A percentile compares a stretch with the other conserved stretches of the same genome.
These are phyloP conservation scores for Colletotrichum zoysiae DNA, from an alignment of 2,329 filamentous ascomycete genomes.

Conservation along the genomic window DNA sequence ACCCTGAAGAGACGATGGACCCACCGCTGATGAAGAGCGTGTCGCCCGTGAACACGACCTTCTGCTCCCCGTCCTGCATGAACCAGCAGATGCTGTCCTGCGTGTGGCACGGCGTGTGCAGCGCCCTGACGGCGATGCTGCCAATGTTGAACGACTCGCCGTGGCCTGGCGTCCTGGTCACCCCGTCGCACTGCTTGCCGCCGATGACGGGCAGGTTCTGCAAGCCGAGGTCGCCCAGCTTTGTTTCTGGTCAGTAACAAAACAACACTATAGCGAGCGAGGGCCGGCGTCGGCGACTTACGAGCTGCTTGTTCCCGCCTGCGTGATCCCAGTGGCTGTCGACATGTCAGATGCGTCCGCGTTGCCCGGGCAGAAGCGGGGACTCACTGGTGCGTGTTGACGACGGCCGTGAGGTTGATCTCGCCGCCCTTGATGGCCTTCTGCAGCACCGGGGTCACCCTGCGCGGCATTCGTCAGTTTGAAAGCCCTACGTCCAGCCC, in stretches of 20 bases:
- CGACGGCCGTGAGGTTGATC: slow-evolving; percentile 88
- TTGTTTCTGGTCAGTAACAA: not conserved
- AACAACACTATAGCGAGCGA: not conserved
- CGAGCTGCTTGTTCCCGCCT: slow-evolving; percentile 88
- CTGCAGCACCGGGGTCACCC: slow-evolving; percentile 75
- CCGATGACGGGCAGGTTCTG: slow-evolving; percentile 82
- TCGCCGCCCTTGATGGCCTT: slow-evolving; percentile 76
- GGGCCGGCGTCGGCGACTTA: slow-evolving; percentile 54
- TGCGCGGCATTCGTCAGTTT: slow-evolving; percentile 46
- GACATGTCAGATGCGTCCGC: not conserved
- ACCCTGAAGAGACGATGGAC: slow-evolving; percentile 40
- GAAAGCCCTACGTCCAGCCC: not conserved
- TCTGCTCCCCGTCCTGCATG: slow-evolving; percentile 81
- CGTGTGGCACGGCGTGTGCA: slow-evolving; percentile 98
- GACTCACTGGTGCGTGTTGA: slow-evolving; percentile 97
- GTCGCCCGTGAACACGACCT: slow-evolving; percentile 93
- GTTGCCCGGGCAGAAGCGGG: not conserved
- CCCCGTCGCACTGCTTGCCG: slow-evolving; percentile 85
- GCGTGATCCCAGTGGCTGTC: slow-evolving; percentile 92
- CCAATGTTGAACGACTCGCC: slow-evolving; percentile 86
- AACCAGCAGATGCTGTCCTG: slow-evolving; percentile 98
- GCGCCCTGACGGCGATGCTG: slow-evolving; percentile 82
- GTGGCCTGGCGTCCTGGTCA: slow-evolving; percentile 81
- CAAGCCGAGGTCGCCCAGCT: slow-evolving; percentile 62
- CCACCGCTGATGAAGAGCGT: slow-evolving; percentile 93